Conservation (phyloP, 768 basidiomycete genomes). For the Antrodiella citrinella region DNA sequence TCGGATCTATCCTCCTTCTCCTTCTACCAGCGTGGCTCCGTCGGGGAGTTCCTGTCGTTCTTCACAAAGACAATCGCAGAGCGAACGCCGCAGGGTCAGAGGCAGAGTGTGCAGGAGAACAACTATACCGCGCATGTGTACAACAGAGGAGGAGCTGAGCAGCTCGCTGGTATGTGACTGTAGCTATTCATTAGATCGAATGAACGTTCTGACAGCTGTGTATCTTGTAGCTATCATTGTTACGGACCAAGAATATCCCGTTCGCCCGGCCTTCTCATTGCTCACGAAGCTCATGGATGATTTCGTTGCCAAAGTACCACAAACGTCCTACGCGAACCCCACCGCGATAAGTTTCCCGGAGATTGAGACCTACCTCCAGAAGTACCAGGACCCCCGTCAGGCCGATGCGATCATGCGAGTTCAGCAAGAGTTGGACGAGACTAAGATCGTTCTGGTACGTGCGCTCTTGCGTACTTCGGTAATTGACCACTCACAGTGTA, state of each 20-base stretch:
- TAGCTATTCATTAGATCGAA: background rate
- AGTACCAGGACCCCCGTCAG: constrained; percentile 95
- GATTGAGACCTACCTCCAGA: constrained; percentile 68
- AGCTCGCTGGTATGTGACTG: constrained; percentile 61
- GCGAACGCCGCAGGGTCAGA: constrained; percentile 77
- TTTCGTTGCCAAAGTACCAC: constrained; percentile 73
- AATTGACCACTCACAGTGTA: background rate
- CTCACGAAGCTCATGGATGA: constrained; percentile 92
- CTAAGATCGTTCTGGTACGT: constrained; percentile 93
- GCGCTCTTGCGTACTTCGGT: no score
- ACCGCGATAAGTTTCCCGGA: constrained; percentile 69
- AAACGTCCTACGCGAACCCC: constrained; percentile 58
- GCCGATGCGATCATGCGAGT: constrained; percentile 98
- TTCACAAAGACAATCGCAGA: constrained; percentile 90
- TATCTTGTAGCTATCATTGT: constrained; percentile 69
- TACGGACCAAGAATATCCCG: constrained; percentile 93
- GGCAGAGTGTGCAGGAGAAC: constrained; percentile 93
- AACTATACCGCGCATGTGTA: constrained; percentile 91
- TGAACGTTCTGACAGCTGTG: constrained; percentile 14
- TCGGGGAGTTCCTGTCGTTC: constrained; percentile 91
- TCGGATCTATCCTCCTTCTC: constrained; percentile 86
- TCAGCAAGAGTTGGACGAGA: constrained; percentile 96
- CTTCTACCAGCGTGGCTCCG: constrained; percentile 86
- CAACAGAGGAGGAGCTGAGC: constrained; percentile 80
- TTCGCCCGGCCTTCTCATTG: constrained; percentile 92